Evolutionary conservation across 208 protist species (phyloP), one percentile per base, ranked within the genome.

Genomic region (Polymyxa betae): DNA sequence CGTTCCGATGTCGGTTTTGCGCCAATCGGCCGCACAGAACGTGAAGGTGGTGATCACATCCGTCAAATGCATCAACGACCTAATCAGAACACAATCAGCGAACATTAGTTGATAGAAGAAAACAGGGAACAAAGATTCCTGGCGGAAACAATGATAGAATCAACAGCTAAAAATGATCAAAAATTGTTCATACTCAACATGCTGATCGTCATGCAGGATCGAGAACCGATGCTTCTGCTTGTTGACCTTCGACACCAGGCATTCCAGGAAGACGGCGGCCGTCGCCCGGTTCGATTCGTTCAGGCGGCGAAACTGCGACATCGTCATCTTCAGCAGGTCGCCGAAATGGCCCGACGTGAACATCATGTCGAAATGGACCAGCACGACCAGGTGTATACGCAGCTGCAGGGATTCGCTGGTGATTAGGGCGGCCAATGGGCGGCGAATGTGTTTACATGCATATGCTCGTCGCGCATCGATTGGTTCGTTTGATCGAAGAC

Each of bases 341-440:
- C 35, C 72, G n/a, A 82, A 82, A 45, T 82, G 35, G 35, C 12
- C 35, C n/a, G n/a, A 35, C 72, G 72, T 82, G 16, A 35, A 45
- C 72, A 82, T 5, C 16, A 82, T 5, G n/a, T 43, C 40, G 72
- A 82, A 82, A 43, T 82, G 72, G 16, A 82, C 10, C 12, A 82
- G n/a, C 35, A 82, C 72, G 16, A 82, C 72, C 16, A 82, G 40
- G 72, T 82, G 72, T n/a, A 82, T 82, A 20, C 72, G 72, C n/a
- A 82, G 72, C 72, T 82, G 72, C 5, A 82, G 12, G 24, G 5
- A 24, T 24, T 29, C 72, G n/a, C 5, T 35, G 16, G 35, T 5
- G 5, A 43, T 82, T 5, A 82, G 54, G n/a, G n/a, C 16, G 72
- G n/a, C 72, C 40, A 82, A 38, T 43, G n/a, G 5, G 72, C 5